Base-by-base conservation (phyloP, 2,329 filamentous ascomycete species). In the Capronia epimyces region DNA sequence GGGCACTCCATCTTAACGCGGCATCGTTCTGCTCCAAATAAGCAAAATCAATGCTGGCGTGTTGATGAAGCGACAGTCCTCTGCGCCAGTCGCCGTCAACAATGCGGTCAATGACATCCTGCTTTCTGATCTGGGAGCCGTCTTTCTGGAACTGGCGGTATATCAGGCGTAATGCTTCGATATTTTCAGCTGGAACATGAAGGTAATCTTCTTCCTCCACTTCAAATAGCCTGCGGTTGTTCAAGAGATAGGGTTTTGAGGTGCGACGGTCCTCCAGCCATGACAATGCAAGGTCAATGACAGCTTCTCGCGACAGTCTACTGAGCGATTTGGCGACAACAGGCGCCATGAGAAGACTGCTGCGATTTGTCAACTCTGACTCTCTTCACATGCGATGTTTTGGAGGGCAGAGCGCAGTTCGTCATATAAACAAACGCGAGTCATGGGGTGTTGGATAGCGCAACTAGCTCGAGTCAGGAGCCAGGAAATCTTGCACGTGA, bases 281-380 rank as follows among this genome's bases (percentile, higher is more conserved):
- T 70, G 85, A 78, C 18, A 89, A 75, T 0, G 79, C 85, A 7
- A 95, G 76, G 0, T 82, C 79, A 21, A 93, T 70, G 18, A 95
- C 77, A 0, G 86, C 82, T 41, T 82, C 72, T 44, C 88, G 82
- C 1, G 87, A 85, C 15, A 94, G 76, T 48, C 83, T 83, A 53
- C 74, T 77, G 43, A 95, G 75, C 34, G 79, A 75, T 66, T 86
- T 88, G 57, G 78, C 66, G 43, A 89, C 78, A 24, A 81, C 74
- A 40, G 79, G 72, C 63, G 84, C 85, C 52, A 78, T 73, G 36
- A 39, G 7, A 16, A 10, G 12, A 22, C 15, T 24, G 41, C 27
- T 51, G 37, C 50, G 82, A 63, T 91, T 77, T 55, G 49, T 49
- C 50, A 43, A 49, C 34, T 15, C 16, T 25, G 29, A 29, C 22